These are phyloP conservation scores for Vaccinium myrtillus DNA, from an alignment of 148 eudicot genomes.

Conservation along the genomic window DNA sequence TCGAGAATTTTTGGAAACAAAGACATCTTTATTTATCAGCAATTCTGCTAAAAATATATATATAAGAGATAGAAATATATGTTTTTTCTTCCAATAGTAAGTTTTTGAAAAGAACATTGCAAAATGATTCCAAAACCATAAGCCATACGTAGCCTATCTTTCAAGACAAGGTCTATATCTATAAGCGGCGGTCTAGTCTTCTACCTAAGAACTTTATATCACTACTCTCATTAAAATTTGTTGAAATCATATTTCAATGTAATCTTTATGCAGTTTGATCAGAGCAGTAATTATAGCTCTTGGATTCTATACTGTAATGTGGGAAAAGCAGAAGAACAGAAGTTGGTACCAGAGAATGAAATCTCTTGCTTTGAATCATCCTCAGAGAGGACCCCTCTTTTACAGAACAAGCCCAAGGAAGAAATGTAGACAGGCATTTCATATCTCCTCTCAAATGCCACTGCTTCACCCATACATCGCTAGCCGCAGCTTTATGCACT, in stretches of 20 bases:
- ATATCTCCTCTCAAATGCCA: too few relatives aligned
- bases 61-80: background rate
- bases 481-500: too few relatives aligned
- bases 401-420: background rate
- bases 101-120: background rate
- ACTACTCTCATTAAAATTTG: background rate
- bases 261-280: background rate
- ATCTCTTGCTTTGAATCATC: background rate
- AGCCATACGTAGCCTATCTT: background rate
- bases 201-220: background rate
- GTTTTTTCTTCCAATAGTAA: background rate
- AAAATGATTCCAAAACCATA: background rate
- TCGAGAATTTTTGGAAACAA: background rate
- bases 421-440: background rate
- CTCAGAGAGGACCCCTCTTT: background rate
- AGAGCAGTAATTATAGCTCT: constrained; percentile 7
- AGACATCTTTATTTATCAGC: background rate
- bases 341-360: background rate
- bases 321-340: constrained; percentile 14
- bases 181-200: background rate
- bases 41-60: background rate
- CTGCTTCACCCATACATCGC: too few relatives aligned
- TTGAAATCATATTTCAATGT: background rate
- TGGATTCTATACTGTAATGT: constrained; percentile 11
- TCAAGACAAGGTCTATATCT: background rate